These are phyloP conservation scores for Tetradesmus obliquus DNA, from an alignment of 139 green algal genomes.

Conservation along the genomic window DNA sequence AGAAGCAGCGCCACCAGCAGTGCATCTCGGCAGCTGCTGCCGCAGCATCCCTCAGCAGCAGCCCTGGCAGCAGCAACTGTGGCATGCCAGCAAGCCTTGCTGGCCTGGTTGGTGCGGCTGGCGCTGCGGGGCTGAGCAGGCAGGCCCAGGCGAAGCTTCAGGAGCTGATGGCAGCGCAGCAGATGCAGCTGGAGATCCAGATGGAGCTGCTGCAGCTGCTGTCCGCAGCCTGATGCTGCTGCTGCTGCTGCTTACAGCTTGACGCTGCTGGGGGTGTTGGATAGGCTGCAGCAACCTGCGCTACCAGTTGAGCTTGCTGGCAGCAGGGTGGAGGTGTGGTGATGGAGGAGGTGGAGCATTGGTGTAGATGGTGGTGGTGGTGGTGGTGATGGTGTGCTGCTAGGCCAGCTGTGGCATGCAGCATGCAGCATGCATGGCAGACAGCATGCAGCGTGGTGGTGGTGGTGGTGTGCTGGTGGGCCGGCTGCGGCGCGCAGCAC, in stretches of 20 bases:
- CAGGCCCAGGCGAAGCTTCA: conserved; percentile 28
- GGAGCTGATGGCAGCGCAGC: conserved; percentile 31
- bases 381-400: too few species aligned
- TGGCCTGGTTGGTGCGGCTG: neutral
- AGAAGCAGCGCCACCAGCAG: conserved; percentile 5
- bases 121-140: neutral
- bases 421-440: too few species aligned
- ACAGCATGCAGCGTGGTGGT: neutral
- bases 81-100: neutral
- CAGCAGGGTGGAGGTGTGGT: too few species aligned
- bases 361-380: too few species aligned
- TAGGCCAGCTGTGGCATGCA: too few species aligned
- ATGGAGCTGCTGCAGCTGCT: conserved; percentile 28
- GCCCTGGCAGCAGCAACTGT: neutral
- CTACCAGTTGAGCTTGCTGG: too few species aligned
- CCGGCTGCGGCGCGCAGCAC: too few species aligned
- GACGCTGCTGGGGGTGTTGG: too few species aligned
- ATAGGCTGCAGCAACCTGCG: too few species aligned
- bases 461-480: neutral
- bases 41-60: neutral
- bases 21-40: neutral
- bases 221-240: neutral
- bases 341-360: too few species aligned
- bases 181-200: conserved; percentile 31
- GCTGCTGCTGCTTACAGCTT: too few species aligned